phyloP scores from a whole-genome alignment of 805 yeast genomes.

The Wickerhamiella sergipiensis region DNA sequence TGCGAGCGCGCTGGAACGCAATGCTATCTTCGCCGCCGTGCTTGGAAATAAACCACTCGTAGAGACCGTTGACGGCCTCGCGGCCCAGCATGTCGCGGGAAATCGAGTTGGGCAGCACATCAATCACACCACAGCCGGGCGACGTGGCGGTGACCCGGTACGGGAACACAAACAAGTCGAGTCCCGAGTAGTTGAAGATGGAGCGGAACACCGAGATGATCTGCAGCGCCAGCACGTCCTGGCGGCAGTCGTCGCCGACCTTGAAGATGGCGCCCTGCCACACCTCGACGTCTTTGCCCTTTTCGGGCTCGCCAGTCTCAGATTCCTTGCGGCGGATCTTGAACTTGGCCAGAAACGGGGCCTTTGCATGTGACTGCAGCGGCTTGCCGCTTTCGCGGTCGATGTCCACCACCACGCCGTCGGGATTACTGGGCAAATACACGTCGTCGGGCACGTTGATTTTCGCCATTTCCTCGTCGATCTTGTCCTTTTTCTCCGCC shows the following conservation, averaged over 20 bases:
- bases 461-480: constrained; percentile 86
- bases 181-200: constrained; percentile 76
- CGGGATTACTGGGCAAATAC: constrained; percentile 91
- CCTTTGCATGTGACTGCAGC: constrained; percentile 94
- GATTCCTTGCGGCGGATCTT: constrained; percentile 45
- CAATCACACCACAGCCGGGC: constrained; percentile 98
- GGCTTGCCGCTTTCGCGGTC: constrained; percentile 89
- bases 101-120: constrained; percentile 86
- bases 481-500: constrained; percentile 90
- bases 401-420: constrained; percentile 84
- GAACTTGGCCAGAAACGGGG: constrained; percentile 96
- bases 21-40: constrained; percentile 90
- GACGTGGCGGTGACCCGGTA: constrained; percentile 96
- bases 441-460: constrained; percentile 69
- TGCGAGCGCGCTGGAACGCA: constrained; percentile 82
- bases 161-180: constrained; percentile 86
- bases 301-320: constrained; percentile 15
- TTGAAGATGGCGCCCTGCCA: constrained; percentile 97
- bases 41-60: constrained; percentile 80
- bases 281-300: constrained; percentile 35
- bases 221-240: constrained; percentile 88
- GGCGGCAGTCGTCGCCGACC: constrained; percentile 98
- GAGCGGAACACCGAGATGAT: constrained; percentile 81
- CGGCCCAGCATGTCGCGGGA: constrained; percentile 98
- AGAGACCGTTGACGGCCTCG: constrained; percentile 94